Evolutionary conservation across 139 green algal genomes (phyloP).

Genomic region (Zygnema cylindricum): DNA sequence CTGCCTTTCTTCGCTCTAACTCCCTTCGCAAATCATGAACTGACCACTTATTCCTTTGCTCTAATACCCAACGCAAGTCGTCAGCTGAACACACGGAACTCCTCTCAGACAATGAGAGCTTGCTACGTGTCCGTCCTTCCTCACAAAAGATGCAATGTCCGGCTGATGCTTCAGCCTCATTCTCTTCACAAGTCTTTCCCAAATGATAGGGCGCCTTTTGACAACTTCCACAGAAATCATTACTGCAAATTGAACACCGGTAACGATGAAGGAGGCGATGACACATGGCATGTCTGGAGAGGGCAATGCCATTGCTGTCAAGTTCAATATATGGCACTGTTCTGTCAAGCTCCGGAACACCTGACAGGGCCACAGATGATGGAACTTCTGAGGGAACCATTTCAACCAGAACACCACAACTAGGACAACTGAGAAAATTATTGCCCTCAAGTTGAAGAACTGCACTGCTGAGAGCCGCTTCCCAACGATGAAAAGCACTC

Average conservation of each 20-base stretch:
- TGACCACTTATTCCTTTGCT: not conserved
- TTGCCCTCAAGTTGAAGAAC: not conserved
- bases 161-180: not conserved
- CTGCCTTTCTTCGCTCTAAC: not conserved
- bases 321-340: conserved; percentile 28
- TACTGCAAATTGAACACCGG: conserved; percentile 23
- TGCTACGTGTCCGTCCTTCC: not conserved
- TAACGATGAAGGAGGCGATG: conserved; percentile 8
- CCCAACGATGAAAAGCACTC: conserved; percentile 15
- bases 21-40: conserved; percentile 20
- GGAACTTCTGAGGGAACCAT: conserved; percentile 20
- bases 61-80: not conserved
- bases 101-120: not conserved
- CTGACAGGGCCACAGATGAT: not conserved
- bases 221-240: conserved; percentile 40
- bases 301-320: conserved; percentile 6
- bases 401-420: conserved; percentile 11
- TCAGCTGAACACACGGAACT: not conserved
- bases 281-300: conserved; percentile 13
- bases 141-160: conserved; percentile 1
- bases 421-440: conserved; percentile 15
- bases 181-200: conserved; percentile 29
- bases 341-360: conserved; percentile 46
- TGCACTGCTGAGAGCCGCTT: not conserved
- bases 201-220: conserved; percentile 37